Base-by-base conservation (phyloP, 2,329 filamentous ascomycete species). In the Beauveria caledonica region DNA sequence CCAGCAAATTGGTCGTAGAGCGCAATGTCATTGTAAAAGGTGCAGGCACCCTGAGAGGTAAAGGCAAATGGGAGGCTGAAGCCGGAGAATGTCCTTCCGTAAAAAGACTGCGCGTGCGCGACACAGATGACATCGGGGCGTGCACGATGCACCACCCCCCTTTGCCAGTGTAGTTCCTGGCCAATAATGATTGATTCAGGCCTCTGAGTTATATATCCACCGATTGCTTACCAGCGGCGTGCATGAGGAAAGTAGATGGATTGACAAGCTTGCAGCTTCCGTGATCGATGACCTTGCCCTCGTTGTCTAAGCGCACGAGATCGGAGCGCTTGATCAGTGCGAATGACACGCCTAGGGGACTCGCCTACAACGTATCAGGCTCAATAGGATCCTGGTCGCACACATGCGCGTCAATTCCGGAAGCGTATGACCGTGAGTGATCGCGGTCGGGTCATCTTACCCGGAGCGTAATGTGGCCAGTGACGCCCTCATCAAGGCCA, bases 271-370 rank as follows among this genome's bases (percentile, higher is more conserved):
- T 65, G 50, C 71, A 70, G n/a, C 65, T 55, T 0, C 86, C 86
- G 3, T 86, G 86, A 11, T 83, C 86, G 36, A 89, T 80, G 25
- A 89, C 79, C 25, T 82, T 73, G 2, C 86, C 86, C 0, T 79
- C 69, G 55, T 83, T 77, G 65, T 86, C 78, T 1, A 89, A 86
- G 17, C 80, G 82, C 58, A 89, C 87, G n/a, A 90, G 77, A 64
- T 89, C 85, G 0, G 83, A 86, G 0, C 80, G 78, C 60, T 83
- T 86, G 48, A 89, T 81, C 58, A 84, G 74, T 9, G 81, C 81
- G 72, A 86, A 88, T 3, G 82, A 78, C 1, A 83, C 77, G 10
- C 84, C 84, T 60, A 87, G 85, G 0, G 85, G 86, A 64, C 88
- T 88, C 5, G 88, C 83, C 85, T 6, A n/a, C n/a, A n/a, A n/a